Percentiles rank a stretch among this genome's conserved stretches.
Conservation (phyloP, 768 basidiomycete genomes). For the Rhizopogon sp. region DNA sequence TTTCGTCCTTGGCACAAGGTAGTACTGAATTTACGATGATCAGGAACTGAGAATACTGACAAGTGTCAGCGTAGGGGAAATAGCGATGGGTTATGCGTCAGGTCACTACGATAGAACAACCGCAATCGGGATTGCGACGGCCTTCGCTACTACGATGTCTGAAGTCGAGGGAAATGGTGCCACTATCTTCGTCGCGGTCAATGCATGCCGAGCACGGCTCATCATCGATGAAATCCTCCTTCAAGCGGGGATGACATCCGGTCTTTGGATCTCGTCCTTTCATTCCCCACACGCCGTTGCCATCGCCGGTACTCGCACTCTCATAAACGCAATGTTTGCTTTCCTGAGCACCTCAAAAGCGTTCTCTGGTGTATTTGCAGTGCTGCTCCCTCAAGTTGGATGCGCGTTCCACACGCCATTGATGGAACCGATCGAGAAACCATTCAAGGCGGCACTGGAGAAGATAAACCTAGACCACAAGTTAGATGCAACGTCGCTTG, state of each 20-base stretch:
- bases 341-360: conserved; percentile 20
- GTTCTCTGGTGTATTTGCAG: conserved; percentile 25
- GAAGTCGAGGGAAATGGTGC: conserved; percentile 29
- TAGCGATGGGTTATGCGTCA: conserved; percentile 33
- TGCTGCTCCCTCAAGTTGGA: conserved; percentile 14
- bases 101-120: conserved; percentile 31
- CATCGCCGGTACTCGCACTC: conserved; percentile 25
- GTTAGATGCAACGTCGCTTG: not conserved
- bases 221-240: conserved; percentile 30
- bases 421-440: conserved; percentile 28
- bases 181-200: conserved; percentile 31
- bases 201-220: conserved; percentile 24
- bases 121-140: conserved; percentile 29
- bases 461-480: not conserved
- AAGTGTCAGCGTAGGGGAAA: conserved; percentile 22
- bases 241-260: conserved; percentile 15
- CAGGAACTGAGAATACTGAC: conserved; percentile 5
- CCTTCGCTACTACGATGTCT: conserved; percentile 32
- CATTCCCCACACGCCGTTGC: conserved; percentile 34
- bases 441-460: conserved; percentile 21
- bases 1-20: conserved; percentile 30
- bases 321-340: conserved; percentile 27
- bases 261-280: conserved; percentile 31
- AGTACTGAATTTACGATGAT: not conserved
- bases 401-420: conserved; percentile 32